Conservation (phyloP, 176 grass and related monocot genomes). For the Cymbopogon citratus region DNA sequence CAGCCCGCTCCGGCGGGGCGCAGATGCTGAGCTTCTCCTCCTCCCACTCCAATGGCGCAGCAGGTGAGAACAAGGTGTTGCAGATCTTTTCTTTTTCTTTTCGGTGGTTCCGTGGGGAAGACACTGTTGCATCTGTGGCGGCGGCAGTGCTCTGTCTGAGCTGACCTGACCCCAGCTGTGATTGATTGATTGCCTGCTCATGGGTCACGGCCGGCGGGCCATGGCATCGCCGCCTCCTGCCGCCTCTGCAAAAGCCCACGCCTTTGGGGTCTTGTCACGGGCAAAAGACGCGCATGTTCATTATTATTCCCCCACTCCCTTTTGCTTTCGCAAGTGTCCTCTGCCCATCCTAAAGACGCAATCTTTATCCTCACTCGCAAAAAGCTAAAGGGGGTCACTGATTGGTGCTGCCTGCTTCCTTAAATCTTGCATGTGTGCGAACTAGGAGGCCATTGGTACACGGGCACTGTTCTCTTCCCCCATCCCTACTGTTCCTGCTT, state of each 20-base stretch:
- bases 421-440: conserved; percentile 40
- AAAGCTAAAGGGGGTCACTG: conserved; percentile 28
- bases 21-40: conserved; percentile 46
- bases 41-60: not conserved
- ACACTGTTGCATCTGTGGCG: conserved; percentile 37
- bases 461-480: not conserved
- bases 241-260: conserved; percentile 30
- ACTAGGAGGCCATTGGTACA: conserved; percentile 22
- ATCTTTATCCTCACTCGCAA: conserved; percentile 16
- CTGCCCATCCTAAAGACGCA: conserved; percentile 40
- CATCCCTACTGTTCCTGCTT: not conserved
- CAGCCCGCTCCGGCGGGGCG: not conserved
- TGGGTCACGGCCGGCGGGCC: not conserved
- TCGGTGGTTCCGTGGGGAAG: not conserved
- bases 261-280: conserved; percentile 55
- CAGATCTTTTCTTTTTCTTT: not conserved
- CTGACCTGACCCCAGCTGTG: not conserved
- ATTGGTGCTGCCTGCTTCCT: conserved; percentile 30
- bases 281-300: conserved; percentile 30
- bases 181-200: conserved; percentile 19
- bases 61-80: conserved; percentile 18
- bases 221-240: not conserved
- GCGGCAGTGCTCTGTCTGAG: not conserved
- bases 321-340: conserved; percentile 45
- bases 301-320: conserved; percentile 20